Evolutionary conservation across 306 rosid genomes (phyloP).

Genomic region (Crataegus laevigata): DNA sequence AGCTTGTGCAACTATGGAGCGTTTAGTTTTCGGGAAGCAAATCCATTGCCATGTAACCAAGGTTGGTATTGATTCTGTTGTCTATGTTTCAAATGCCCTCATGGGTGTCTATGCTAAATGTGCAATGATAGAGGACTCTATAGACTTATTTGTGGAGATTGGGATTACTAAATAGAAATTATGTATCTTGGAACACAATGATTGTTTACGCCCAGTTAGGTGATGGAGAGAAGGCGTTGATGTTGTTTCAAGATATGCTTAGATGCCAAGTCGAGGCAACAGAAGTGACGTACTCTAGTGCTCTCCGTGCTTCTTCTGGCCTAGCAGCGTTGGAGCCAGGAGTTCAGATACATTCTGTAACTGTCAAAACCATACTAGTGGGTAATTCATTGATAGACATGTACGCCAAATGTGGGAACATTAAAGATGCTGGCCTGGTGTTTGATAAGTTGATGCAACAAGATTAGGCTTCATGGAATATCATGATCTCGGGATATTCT

Average conservation of each 20-base stretch:
- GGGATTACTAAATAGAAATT: conserved; percentile 21
- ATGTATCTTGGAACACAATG: conserved; percentile 46
- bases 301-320: conserved; percentile 42
- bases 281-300: conserved; percentile 45
- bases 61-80: conserved; percentile 31
- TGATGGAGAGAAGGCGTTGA: conserved; percentile 37
- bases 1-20: conserved; percentile 35
- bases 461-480: conserved; percentile 45
- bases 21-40: conserved; percentile 26
- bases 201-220: conserved; percentile 39
- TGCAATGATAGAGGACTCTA: conserved; percentile 28
- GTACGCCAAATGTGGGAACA: conserved; percentile 48
- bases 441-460: conserved; percentile 30
- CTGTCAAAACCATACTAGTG: conserved; percentile 33
- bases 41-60: conserved; percentile 33
- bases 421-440: conserved; percentile 32
- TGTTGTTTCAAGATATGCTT: conserved; percentile 29
- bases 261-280: conserved; percentile 28
- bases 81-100: conserved; percentile 43
- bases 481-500: conserved; percentile 44
- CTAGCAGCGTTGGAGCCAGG: conserved; percentile 36
- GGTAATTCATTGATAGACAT: conserved; percentile 45
- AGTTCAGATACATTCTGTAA: conserved; percentile 42
- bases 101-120: conserved; percentile 50
- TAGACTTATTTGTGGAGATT: conserved; percentile 24